These are phyloP conservation scores for Lactarius sp. DNA, from an alignment of 768 basidiomycete genomes.

Conservation along the genomic window DNA sequence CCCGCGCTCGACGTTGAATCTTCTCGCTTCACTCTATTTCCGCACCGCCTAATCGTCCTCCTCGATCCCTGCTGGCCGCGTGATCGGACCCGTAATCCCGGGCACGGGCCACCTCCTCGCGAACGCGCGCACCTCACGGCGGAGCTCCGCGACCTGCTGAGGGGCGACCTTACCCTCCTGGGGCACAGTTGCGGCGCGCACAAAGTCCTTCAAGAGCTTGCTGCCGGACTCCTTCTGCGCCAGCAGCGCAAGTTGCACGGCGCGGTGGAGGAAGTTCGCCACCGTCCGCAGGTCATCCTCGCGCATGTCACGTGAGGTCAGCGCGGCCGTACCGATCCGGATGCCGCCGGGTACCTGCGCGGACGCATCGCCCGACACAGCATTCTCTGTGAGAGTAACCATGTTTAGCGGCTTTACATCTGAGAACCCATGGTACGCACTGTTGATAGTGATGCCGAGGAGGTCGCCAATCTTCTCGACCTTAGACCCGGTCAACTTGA, in stretches of 20 bases:
- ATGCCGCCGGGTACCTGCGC: conserved; percentile 97
- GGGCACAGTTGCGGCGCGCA: conserved; percentile 66
- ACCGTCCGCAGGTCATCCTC: conserved; percentile 85
- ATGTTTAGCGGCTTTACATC: not conserved
- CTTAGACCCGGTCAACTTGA: conserved; percentile 96
- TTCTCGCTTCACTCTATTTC: conserved; percentile 4
- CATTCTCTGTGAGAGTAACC: conserved; percentile 60
- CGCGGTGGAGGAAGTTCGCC: conserved; percentile 88
- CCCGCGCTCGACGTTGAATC: conserved; percentile 24
- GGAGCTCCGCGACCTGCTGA: conserved; percentile 64
- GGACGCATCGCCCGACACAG: conserved; percentile 93
- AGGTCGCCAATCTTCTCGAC: conserved; percentile 98
- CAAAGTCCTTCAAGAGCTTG: conserved; percentile 95
- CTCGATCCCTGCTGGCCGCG: conserved; percentile 57
- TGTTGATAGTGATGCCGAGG: conserved; percentile 94
- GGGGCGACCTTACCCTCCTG: conserved; percentile 69
- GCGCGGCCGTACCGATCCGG: conserved; percentile 88
- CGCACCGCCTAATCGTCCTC: conserved; percentile 39
- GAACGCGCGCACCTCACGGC: conserved; percentile 75
- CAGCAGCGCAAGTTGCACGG: conserved; percentile 82
- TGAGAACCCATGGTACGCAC: conserved; percentile 41
- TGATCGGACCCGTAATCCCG: conserved; percentile 54
- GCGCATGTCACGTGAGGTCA: conserved; percentile 92
- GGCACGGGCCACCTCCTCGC: conserved; percentile 90
- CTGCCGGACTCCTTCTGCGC: conserved; percentile 94